Evolutionary conservation across 2,329 filamentous ascomycete genomes (phyloP).

Genomic region (Apiospora kogelbergensis): DNA sequence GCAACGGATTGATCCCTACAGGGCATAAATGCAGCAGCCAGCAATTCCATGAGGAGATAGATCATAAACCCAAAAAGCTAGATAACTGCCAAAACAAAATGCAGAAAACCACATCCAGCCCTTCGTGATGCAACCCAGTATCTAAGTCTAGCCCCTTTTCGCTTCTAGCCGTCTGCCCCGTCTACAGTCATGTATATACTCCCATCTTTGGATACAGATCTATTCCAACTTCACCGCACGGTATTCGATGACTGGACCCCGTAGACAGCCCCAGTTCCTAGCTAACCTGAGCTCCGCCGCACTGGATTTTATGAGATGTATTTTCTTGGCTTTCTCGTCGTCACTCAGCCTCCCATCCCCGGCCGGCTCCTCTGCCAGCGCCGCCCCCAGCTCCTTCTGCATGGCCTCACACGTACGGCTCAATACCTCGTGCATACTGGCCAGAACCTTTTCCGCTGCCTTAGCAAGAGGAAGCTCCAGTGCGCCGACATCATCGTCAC

Average conservation of each 20-base stretch:
- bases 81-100: not conserved
- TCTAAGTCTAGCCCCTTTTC: not conserved
- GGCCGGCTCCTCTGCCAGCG: not conserved
- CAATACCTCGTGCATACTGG: conserved; percentile 88
- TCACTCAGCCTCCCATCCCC: conserved; percentile 39
- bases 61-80: not conserved
- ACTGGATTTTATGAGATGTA: conserved; percentile 71
- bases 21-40: not conserved
- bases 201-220: not conserved
- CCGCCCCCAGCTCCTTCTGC: conserved; percentile 43
- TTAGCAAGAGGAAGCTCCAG: conserved; percentile 77
- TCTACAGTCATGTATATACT: not conserved
- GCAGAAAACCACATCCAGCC: not conserved
- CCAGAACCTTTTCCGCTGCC: conserved; percentile 83
- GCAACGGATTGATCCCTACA: not conserved
- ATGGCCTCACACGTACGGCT: conserved; percentile 67
- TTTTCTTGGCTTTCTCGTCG: conserved; percentile 52
- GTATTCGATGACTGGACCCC: conserved; percentile 65
- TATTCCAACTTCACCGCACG: conserved; percentile 44
- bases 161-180: not conserved
- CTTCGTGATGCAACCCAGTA: not conserved
- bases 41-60: not conserved
- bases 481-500: conserved; percentile 67
- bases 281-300: conserved; percentile 88
- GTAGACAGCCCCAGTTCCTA: conserved; percentile 68